Evolutionary conservation across 257 asterid genomes (phyloP).

Genomic region (Echium plantagineum): DNA sequence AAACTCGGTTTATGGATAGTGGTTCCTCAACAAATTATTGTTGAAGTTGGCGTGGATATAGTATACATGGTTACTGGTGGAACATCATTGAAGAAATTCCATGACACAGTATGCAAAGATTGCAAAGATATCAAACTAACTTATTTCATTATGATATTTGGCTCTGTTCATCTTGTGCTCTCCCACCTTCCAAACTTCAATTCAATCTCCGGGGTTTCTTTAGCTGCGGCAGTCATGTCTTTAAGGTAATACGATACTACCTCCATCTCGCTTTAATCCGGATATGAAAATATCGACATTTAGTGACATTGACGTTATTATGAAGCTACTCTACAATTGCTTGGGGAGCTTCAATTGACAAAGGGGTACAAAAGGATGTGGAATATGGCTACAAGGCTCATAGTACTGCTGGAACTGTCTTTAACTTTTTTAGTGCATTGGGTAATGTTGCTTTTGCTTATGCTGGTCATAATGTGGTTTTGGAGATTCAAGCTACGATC

Average conservation of each 20-base stretch:
- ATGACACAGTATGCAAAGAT: conserved; percentile 31
- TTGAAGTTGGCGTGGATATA: conserved; percentile 75
- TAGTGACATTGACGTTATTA: too few relatives aligned
- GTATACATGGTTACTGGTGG: conserved; percentile 97
- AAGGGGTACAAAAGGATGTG: conserved; percentile 50
- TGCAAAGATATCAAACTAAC: conserved; percentile 50
- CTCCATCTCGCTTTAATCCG: not conserved
- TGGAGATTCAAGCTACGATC: conserved; percentile 86
- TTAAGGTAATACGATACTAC: conserved; percentile 32
- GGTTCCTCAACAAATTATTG: conserved; percentile 78
- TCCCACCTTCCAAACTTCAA: conserved; percentile 91
- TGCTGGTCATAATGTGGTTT: conserved; percentile 89
- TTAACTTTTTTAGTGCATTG: conserved; percentile 62
- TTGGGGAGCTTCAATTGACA: conserved; percentile 66
- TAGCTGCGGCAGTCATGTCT: conserved; percentile 96
- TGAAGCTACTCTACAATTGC: conserved; percentile 82
- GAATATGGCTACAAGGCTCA: conserved; percentile 56
- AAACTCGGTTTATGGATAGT: conserved; percentile 83
- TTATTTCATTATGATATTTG: conserved; percentile 79
- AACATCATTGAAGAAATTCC: conserved; percentile 58
- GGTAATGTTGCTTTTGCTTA: conserved; percentile 93
- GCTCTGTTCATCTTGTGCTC: conserved; percentile 85
- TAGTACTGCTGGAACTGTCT: conserved; percentile 45
- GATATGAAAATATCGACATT: not conserved
- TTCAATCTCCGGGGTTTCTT: conserved; percentile 74